Base-by-base conservation (phyloP, 148 eudicot genomes). In the Selenicereus undatus region DNA sequence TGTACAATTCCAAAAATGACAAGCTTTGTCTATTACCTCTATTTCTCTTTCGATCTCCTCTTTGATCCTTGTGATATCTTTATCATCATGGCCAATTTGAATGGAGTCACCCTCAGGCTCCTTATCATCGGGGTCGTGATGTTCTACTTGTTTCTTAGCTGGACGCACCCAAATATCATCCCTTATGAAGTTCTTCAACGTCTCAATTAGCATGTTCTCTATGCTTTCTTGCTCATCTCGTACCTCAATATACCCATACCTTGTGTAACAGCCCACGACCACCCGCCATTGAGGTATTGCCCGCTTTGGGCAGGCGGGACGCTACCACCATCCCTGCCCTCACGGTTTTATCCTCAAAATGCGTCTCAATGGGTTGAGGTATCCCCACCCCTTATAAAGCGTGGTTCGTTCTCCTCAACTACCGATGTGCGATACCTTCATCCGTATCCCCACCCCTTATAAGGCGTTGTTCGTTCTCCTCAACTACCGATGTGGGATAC, bases 171-270 rank as follows among this genome's bases (percentile, higher is more conserved):
- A 85, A 27, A 42, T 54, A 12, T 91, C 89, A 35, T 84, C 88
- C 69, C 50, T 60, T 8, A 90, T 81, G 71, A 85, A 91, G 36
- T 82, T 88, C 83, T 86, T 88, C 54, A 93, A 71, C 81, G 88
- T 80, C 45, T 89, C 88, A 0, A 87, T 78, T 71, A 91, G 58
- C 50, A 86, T 17, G 24, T 27, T 79, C 74, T 93, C 97, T 14
- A 93, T 86, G 4, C 91, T 82, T 79, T 90, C 94, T 1, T 89
- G 73, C 68, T 87, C 89, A 30, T 71, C 84, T 17, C 86, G 82
- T 27, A 70, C 75, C 66, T 92, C 97, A 6, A 83, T 90, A 81
- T 91, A 93, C 29, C 97, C 97, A 21, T 90, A 87, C 71, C 97
- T n/a, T n/a, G n/a, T n/a, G n/a, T n/a, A n/a, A n/a, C n/a, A n/a